phyloP scores from a whole-genome alignment of 1,284 basidiomycete species.

The Sphaerobolus stellatus region DNA sequence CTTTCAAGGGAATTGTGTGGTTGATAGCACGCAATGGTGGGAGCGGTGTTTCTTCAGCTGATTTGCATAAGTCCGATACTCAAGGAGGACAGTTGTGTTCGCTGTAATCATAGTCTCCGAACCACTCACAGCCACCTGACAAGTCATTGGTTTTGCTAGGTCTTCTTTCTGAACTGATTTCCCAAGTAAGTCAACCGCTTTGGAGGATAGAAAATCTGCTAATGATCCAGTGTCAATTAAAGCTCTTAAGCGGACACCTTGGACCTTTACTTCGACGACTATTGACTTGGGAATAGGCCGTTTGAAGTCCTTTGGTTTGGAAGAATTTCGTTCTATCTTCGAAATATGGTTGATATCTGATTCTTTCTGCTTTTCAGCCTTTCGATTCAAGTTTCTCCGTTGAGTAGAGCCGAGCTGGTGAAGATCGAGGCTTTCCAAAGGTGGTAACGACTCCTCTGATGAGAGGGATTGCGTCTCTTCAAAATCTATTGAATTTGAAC shows the following conservation, averaged over 20 bases:
- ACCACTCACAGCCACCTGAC: slow-evolving; percentile 7
- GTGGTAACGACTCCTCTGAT: neutral
- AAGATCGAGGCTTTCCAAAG: neutral
- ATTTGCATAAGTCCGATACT: slow-evolving; percentile 21
- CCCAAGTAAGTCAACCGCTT: slow-evolving; percentile 11
- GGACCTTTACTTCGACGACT: neutral
- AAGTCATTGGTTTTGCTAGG: slow-evolving; percentile 5
- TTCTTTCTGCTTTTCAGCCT: neutral
- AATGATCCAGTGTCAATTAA: neutral
- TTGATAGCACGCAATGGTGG: slow-evolving; percentile 35
- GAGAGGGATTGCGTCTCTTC: neutral
- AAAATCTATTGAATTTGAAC: neutral
- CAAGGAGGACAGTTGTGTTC: neutral
- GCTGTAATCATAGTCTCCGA: slow-evolving; percentile 2
- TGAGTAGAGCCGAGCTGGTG: neutral
- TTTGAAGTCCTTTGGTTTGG: neutral
- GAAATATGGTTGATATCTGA: neutral
- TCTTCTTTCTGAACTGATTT: slow-evolving; percentile 5
- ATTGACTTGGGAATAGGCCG: neutral
- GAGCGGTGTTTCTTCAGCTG: slow-evolving; percentile 25
- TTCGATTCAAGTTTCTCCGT: neutral
- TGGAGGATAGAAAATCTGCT: slow-evolving; percentile 11
- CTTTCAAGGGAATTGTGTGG: slow-evolving; percentile 35
- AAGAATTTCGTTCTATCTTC: neutral
- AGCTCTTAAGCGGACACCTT: neutral